phyloP scores from a whole-genome alignment of 1,139 yeast species.

The Nematodospora anomalae region DNA sequence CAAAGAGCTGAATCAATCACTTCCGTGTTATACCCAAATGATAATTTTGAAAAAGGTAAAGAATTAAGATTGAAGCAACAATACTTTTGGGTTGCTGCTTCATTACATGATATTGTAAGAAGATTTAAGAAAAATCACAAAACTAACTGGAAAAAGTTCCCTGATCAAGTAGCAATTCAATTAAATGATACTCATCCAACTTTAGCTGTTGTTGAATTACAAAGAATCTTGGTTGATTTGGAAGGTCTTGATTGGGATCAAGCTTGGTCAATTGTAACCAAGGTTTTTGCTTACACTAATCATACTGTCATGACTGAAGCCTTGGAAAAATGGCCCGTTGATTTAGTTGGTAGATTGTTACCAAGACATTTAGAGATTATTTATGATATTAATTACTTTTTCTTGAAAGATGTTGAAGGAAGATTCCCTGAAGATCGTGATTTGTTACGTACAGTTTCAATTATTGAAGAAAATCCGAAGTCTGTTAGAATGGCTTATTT shows the following conservation, averaged over 20 bases:
- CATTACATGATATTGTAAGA: constrained; percentile 86
- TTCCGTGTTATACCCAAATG: constrained; percentile 89
- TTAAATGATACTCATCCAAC: constrained; percentile 96
- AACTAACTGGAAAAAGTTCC: constrained; percentile 72
- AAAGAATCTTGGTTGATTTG: constrained; percentile 79
- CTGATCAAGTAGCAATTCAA: constrained; percentile 88
- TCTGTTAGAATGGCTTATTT: constrained; percentile 90
- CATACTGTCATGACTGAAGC: constrained; percentile 97
- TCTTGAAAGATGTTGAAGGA: constrained; percentile 73
- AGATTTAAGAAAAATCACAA: constrained; percentile 80
- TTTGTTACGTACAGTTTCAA: constrained; percentile 68
- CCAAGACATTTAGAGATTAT: constrained; percentile 93
- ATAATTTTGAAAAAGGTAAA: constrained; percentile 87
- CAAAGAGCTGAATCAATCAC: constrained; percentile 91
- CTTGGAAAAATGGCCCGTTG: constrained; percentile 93
- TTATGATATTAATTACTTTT: constrained; percentile 79
- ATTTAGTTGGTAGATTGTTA: constrained; percentile 69
- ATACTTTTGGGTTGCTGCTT: constrained; percentile 96
- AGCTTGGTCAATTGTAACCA: constrained; percentile 83
- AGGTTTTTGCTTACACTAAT: constrained; percentile 88
- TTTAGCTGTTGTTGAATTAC: constrained; percentile 84
- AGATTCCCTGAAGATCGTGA: constrained; percentile 72
- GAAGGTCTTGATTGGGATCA: constrained; percentile 79
- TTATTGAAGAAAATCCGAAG: constrained; percentile 76
- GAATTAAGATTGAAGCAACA: constrained; percentile 93